Evolutionary conservation across 225 moss, liverwort and hornwort species (phyloP), one percentile per base, ranked within the genome.

Genomic region (Pseudisothecium myosuroides): DNA sequence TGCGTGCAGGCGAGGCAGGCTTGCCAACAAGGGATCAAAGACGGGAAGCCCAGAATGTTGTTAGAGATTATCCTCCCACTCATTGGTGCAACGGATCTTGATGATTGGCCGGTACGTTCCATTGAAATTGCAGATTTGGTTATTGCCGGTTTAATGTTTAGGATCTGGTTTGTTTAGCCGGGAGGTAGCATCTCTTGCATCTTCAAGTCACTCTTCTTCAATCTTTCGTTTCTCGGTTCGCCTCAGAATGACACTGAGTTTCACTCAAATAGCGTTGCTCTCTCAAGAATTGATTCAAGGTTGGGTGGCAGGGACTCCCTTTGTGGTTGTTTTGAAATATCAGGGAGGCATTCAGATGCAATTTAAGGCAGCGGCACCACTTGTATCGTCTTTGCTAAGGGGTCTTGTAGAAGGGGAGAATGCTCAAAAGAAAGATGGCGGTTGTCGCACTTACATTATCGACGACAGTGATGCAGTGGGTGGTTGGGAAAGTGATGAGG

Each of bases 261-360:
- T 54, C 63, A 49, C 9, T 71, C 36, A 88, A 83, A 85, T 58
- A 81, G 49, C 59, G 67, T 66, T 81, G 31, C 39, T 86, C 60
- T 86, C 72, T 88, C 89, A 88, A 94, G 89, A 94, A 88, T 94
- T 94, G 93, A 93, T 90, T 90, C 93, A 78, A 90, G 80, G 83
- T 91, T 72, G 78, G 88, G 85, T 93, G 95, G 88, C 95, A 94
- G 94, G 84, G 85, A 91, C 91, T 92, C 92, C 88, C 87, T 85
- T 55, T 80, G 92, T 90, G 81, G 59, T 81, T 89, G 63, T 79
- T 88, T 81, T 89, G 85, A 82, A 85, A 88, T 76, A 81, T 76
- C 86, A 96, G 96, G 97, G 97, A 74, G 97, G 97, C 71, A 97
- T 97, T 88, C 92, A 97, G 88, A 96, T 96, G 94, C 97, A 97